Percentiles rank a stretch among this genome's conserved stretches.
Evolutionary conservation across 1,284 basidiomycete species (phyloP).

Genomic region (Macrocystidia cucumis): DNA sequence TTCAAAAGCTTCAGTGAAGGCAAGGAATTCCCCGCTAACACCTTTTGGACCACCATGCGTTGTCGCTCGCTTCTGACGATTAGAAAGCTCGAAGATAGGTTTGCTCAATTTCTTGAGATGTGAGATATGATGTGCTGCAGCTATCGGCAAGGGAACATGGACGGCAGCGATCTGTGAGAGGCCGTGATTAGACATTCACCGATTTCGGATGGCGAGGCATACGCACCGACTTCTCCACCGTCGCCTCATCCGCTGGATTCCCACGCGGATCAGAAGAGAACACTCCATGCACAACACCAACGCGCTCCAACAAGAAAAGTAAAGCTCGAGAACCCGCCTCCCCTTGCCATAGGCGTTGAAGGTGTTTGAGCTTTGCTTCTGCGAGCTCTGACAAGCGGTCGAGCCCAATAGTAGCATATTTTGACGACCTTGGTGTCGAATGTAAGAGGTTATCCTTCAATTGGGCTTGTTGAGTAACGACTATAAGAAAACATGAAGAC

Average conservation of each 20-base stretch:
- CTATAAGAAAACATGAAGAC: conserved; percentile 1
- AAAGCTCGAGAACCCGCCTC: conserved; percentile 1
- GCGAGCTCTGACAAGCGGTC: conserved; percentile 11
- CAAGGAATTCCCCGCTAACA: neutral
- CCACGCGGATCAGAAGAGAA: neutral
- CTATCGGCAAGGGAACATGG: conserved; percentile 29
- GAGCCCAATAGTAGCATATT: conserved; percentile 24
- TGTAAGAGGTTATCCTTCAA: conserved; percentile 8
- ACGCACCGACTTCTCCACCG: too few relatives aligned
- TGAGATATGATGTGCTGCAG: conserved; percentile 40
- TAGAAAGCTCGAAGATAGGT: conserved; percentile 13
- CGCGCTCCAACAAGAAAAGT: conserved; percentile 2
- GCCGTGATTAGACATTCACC: neutral
- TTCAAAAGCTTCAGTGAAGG: conserved; percentile 13
- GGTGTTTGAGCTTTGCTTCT: neutral
- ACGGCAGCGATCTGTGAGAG: neutral
- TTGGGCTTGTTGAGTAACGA: neutral
- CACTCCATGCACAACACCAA: conserved; percentile 2
- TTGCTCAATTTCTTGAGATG: conserved; percentile 22
- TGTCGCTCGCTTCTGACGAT: conserved; percentile 3
- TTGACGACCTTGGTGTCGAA: conserved; percentile 11
- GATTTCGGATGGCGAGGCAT: too few relatives aligned
- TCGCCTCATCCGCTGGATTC: neutral
- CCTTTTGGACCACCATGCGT: conserved; percentile 1
- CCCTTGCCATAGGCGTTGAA: neutral